Evolutionary conservation across 129 eudicot genomes (phyloP).

Genomic region (Arctium lappa): DNA sequence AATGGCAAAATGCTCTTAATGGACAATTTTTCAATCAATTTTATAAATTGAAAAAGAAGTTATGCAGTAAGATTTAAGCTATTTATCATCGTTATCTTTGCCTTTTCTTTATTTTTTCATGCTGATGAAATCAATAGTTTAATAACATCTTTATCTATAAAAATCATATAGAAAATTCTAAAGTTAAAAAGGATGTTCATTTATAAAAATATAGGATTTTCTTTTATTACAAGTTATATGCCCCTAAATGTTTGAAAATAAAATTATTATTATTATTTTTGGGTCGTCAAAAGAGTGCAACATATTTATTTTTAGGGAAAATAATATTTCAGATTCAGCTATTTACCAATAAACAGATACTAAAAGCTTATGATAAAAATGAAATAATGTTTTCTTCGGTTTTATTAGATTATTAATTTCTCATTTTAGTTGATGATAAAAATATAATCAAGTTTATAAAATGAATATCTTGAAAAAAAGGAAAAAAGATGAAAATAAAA

Average conservation of each 20-base stretch:
- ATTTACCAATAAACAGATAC: neutral
- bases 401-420: neutral
- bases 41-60: no score
- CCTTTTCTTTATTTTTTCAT: neutral
- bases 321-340: neutral
- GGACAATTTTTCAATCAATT: neutral
- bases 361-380: neutral
- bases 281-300: neutral
- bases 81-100: no score
- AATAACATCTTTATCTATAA: neutral
- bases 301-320: neutral
- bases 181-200: no score
- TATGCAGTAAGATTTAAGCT: neutral
- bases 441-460: neutral
- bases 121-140: neutral
- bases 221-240: no score
- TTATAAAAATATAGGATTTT: no score
- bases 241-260: no score
- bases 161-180: no score
- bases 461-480: neutral
- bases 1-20: neutral
- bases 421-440: neutral
- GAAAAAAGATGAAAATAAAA: neutral
- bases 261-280: no score
- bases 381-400: neutral